Base-by-base conservation (phyloP, 805 yeast species). In the Hanseniaspora jakobsenii region DNA sequence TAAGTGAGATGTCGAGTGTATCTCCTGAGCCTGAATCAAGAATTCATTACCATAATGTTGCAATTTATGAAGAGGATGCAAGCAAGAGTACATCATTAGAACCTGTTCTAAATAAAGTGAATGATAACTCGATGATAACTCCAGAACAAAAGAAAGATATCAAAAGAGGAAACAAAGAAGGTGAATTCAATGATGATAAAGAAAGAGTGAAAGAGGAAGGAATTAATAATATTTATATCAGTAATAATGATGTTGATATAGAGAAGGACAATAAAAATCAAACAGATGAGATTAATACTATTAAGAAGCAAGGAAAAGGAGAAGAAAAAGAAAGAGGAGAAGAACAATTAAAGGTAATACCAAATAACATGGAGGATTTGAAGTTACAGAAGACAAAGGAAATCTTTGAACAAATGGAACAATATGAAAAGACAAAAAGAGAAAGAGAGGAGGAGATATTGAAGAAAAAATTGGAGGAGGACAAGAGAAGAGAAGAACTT, bases 401-500 rank as follows among this genome's bases (percentile, higher is more conserved):
- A 24, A 42, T 42, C 3, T 42, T 42, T 35, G 46, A 42, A 13
- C 46, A 42, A 35, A 42, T 42, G 46, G 46, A 42, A 24, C 34
- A 42, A 27, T 42, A 42, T 28, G 46, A 42, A 23, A 18, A 35
- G 23, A 35, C 29, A 19, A 42, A 35, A 16, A 42, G 35, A 30
- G 46, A 42, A 13, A 42, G 22, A 28, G 41, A 43, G 12, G 53
- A 27, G 57, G 54, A 40, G 58, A 53, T 34, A 49, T 47, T 38
- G 52, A 52, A 38, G 49, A 50, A 43, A 48, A 59, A 36, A 39
- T 52, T 51, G 38, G 53, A 55, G 32, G 52, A 57, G 32, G 26
- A 53, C 17, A 53, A 53, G 32, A 55, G 52, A 42, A 57, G 56
- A 48, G 56, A 53, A 38, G 50, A 51, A 44, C 56, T 53, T 26